Conservation (phyloP, 2,329 filamentous ascomycete genomes). For the Dactylonectria macrodidyma region DNA sequence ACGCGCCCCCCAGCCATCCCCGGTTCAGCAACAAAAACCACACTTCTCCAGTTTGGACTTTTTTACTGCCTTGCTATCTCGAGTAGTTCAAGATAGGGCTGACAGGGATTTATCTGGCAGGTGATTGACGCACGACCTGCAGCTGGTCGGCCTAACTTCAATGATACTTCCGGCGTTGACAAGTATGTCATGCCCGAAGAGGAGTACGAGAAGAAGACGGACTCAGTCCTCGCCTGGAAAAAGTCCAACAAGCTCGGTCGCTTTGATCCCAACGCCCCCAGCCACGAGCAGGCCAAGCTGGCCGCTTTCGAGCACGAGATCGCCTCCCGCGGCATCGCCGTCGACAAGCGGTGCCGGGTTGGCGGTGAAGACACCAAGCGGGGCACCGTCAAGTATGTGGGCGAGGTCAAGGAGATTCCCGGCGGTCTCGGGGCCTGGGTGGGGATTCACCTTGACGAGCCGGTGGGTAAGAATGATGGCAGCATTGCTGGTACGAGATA, state of each 20-base stretch:
- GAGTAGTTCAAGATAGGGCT: conserved; percentile 47
- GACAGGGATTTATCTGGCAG: conserved; percentile 62
- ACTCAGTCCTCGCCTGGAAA: conserved; percentile 96
- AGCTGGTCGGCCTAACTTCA: conserved; percentile 82
- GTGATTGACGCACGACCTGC: conserved; percentile 85
- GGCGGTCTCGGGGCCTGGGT: conserved; percentile 78
- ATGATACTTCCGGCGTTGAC: conserved; percentile 83
- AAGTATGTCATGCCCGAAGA: conserved; percentile 92
- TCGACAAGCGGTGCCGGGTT: conserved; percentile 75
- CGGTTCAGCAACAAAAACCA: conserved; percentile 25
- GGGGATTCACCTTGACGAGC: conserved; percentile 83
- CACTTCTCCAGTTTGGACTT: conserved; percentile 29
- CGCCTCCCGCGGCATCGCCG: conserved; percentile 74
- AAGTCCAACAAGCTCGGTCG: conserved; percentile 94
- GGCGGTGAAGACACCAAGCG: conserved; percentile 78
- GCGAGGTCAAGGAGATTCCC: conserved; percentile 81
- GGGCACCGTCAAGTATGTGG: conserved; percentile 80
- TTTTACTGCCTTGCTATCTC: conserved; percentile 30
- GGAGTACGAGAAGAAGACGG: conserved; percentile 87
- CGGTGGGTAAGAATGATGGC: conserved; percentile 87
- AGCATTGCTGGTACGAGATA: conserved; percentile 77
- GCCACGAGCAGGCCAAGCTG: conserved; percentile 80
- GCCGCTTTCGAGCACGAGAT: conserved; percentile 80
- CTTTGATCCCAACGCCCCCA: conserved; percentile 89
- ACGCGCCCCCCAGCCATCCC: conserved; percentile 31